Evolutionary conservation across 208 protist genomes (phyloP), one percentile per base, ranked within the genome.

Genomic region (Blastocrithidia nonstop): DNA sequence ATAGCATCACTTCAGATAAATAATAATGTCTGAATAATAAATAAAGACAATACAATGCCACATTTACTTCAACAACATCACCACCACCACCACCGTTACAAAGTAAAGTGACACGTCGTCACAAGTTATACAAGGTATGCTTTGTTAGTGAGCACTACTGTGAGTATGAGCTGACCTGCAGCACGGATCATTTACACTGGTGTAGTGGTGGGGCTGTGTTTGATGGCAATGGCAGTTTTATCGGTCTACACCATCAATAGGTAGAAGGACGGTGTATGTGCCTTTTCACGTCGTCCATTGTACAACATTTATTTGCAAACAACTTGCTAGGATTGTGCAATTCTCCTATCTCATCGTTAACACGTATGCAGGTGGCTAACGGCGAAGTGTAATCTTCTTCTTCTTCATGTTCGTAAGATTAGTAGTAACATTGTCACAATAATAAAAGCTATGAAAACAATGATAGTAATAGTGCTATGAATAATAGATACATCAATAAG

Each of bases 121-220:
- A n/a, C n/a, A n/a, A n/a, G n/a, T n/a, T n/a, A n/a, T n/a, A n/a
- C n/a, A n/a, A n/a, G n/a, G n/a, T n/a, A n/a, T n/a, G n/a, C n/a
- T n/a, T n/a, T n/a, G n/a, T n/a, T n/a, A n/a, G n/a, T n/a, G n/a
- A n/a, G n/a, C n/a, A 92, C 50, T 83, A 59, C 46, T 88, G 77
- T 59, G 52, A 56, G 25, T 92, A 92, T 50, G 61, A 67, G 42
- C 59, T 66, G 35, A 57, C 43, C 23, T 40, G 45, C 9, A 27
- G 26, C 49, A 45, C 63, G 21, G 37, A 40, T 15, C 19, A 48
- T 41, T 22, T 21, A 28, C 4, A 77, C 38, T 60, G 50, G 42
- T 73, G 66, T 50, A 92, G 83, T 43, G 83, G 83, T 22, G 83
- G 83, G 0, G 54, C 73, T 15, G 78, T 88, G 29, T 92, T 92